Evolutionary conservation across 345 rosid species (phyloP).

Genomic region (Lepidium sativum): DNA sequence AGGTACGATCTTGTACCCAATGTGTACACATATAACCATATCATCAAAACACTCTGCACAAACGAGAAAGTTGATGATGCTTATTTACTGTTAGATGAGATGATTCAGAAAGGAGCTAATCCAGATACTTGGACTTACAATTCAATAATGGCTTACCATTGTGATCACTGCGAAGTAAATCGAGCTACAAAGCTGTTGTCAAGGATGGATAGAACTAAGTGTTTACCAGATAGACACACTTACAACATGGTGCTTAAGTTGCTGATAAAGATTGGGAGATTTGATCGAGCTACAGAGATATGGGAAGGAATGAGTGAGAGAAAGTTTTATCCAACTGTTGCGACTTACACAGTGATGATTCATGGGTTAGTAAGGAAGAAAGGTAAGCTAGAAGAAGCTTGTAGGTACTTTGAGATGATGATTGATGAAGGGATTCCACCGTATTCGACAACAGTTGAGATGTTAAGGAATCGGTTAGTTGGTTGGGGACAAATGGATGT

Average conservation of each 20-base stretch:
- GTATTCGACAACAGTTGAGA: slow-evolving; percentile 57
- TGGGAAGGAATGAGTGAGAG: slow-evolving; percentile 70
- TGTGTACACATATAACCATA: slow-evolving; percentile 69
- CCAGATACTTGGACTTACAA: slow-evolving; percentile 89
- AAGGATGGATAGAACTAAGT: slow-evolving; percentile 49
- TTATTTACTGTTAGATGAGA: slow-evolving; percentile 57
- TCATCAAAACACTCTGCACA: slow-evolving; percentile 60
- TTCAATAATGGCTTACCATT: slow-evolving; percentile 61
- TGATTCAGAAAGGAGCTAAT: slow-evolving; percentile 40
- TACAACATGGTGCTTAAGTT: slow-evolving; percentile 79
- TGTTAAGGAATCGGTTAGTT: slow-evolving; percentile 56
- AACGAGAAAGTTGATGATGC: slow-evolving; percentile 63
- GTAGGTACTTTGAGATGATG: slow-evolving; percentile 87
- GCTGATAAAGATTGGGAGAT: slow-evolving; percentile 62
- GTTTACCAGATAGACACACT: slow-evolving; percentile 57
- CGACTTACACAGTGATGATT: slow-evolving; percentile 75
- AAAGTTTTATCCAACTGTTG: slow-evolving; percentile 67
- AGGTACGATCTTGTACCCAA: slow-evolving; percentile 57
- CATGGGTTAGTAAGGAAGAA: slow-evolving; percentile 73
- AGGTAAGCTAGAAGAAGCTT: slow-evolving; percentile 71
- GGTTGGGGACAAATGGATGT: slow-evolving; percentile 52
- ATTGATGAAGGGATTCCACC: slow-evolving; percentile 87
- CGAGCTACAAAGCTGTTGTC: slow-evolving; percentile 53
- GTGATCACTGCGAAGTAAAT: slow-evolving; percentile 70
- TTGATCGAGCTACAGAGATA: slow-evolving; percentile 54